Conservation (phyloP, 495 filamentous ascomycete species). For the Trichoderma orchidacearum region DNA sequence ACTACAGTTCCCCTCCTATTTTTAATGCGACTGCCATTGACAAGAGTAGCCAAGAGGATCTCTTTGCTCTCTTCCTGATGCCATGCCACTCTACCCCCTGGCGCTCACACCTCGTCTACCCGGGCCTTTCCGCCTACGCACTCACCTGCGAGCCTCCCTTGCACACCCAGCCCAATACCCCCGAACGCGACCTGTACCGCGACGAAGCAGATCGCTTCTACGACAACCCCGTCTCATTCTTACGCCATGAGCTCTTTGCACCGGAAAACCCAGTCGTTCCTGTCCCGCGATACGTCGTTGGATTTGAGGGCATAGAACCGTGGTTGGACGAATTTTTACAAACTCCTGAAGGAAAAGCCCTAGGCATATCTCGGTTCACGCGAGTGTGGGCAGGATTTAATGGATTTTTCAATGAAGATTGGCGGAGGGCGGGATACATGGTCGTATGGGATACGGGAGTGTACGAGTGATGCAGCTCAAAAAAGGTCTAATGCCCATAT, state of each 20-base stretch:
- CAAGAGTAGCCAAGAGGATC: constrained; percentile 17
- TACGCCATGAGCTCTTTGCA: constrained; percentile 31
- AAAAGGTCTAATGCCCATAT: not conserved
- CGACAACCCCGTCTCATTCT: constrained; percentile 45
- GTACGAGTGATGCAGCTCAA: constrained; percentile 6
- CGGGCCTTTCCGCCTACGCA: constrained; percentile 67
- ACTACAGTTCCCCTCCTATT: constrained; percentile 15
- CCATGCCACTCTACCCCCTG: constrained; percentile 97
- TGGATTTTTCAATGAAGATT: constrained; percentile 77
- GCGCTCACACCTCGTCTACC: constrained; percentile 72
- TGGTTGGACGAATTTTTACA: constrained; percentile 31
- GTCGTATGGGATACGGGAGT: constrained; percentile 56
- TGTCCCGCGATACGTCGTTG: constrained; percentile 39
- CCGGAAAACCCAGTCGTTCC: constrained; percentile 21
- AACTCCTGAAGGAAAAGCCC: constrained; percentile 30
- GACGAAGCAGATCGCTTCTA: constrained; percentile 94
- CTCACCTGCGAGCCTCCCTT: constrained; percentile 86
- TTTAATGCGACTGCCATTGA: constrained; percentile 4
- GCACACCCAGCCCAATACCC: constrained; percentile 32
- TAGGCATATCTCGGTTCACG: constrained; percentile 26
- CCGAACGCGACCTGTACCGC: constrained; percentile 46
- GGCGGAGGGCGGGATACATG: constrained; percentile 69
- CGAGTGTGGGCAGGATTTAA: constrained; percentile 67
- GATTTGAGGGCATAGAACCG: constrained; percentile 37
- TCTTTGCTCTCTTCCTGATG: constrained; percentile 82